Base-by-base conservation (phyloP, 1,284 basidiomycete species). In the Vanrija humicola region DNA sequence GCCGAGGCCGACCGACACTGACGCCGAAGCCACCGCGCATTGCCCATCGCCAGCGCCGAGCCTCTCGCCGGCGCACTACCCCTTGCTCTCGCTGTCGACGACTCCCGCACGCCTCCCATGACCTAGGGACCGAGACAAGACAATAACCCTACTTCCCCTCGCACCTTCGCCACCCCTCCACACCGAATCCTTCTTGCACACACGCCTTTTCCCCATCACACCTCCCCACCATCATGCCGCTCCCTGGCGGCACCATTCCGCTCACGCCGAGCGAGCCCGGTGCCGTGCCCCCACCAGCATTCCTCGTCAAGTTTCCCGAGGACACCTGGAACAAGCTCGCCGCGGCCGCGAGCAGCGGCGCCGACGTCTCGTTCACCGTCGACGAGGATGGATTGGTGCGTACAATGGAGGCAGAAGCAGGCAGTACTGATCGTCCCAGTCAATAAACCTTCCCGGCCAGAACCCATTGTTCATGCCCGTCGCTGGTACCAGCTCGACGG, bases 271-370 rank as follows among this genome's bases (percentile, higher is more conserved):
- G 52, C 40, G 50, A 28, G 38, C 44, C 34, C 38, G 52, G 45
- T 9, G 29, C 46, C 4, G 8, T 48, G 6, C 58, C 48, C 19
- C 58, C 55, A 12, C 63, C 62, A 3, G 69, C 70, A 1, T 71
- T 57, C 52, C 62, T 71, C 34, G 59, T 74, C 51, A 64, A 64
- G 23, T 67, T 72, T 25, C 68, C 72, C 19, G 64, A 71, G 50
- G 67, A 72, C 43, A 58, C 64, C 34, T 72, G 67, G 69, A 38
- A 40, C 1, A 48, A 59, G 26, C 58, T 70, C 25, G 61, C 62
- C 26, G 46, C 55, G 12, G 58, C 59, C 0, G 51, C 50, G 15
- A 38, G 15, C 19, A 38, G 38, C 18, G 63, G 62, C 25, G 46
- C 45, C 19, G 49, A 52, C n/a, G 58, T 63, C 23, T 54, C 61